A percentile compares a stretch with the other conserved stretches of the same genome.
Conservation (phyloP, 2,329 filamentous ascomycete genomes). For the Colletotrichum sansevieriae region DNA sequence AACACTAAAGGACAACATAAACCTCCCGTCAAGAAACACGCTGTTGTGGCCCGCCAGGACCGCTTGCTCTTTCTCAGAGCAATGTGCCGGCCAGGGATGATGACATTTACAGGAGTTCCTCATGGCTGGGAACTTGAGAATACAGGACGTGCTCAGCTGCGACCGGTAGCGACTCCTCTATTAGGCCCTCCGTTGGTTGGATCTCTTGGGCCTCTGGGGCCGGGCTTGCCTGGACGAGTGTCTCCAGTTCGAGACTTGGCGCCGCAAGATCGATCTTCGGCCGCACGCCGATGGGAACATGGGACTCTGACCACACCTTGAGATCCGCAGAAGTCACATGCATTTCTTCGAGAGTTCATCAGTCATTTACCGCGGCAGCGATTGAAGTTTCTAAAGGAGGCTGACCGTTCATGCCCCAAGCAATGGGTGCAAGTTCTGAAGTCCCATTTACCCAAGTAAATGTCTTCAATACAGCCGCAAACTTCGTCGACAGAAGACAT, state of each 20-base stretch:
- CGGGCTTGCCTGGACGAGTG: slow-evolving; percentile 17
- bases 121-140: background rate
- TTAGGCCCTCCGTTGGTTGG: slow-evolving; percentile 7
- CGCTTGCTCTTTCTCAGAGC: background rate
- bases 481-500: slow-evolving; percentile 33
- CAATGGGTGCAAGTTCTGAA: slow-evolving; percentile 37
- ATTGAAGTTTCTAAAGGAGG: background rate
- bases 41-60: background rate
- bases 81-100: background rate
- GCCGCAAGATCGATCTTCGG: slow-evolving; percentile 10
- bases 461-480: slow-evolving; percentile 44
- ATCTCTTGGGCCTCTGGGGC: slow-evolving; percentile 16
- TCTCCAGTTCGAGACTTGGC: slow-evolving; percentile 12
- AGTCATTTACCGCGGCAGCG: background rate
- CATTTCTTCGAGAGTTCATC: slow-evolving; percentile 7
- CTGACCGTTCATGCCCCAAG: slow-evolving; percentile 28
- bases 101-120: background rate
- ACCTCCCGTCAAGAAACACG: background rate
- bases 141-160: background rate
- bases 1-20: background rate
- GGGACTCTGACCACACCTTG: slow-evolving; percentile 37
- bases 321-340: slow-evolving; percentile 31
- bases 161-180: slow-evolving; percentile 27
- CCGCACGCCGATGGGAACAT: slow-evolving; percentile 25
- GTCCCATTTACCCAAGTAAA: slow-evolving; percentile 33